Evolutionary conservation across 2,329 filamentous ascomycete genomes (phyloP).

Genomic region (Pseudogymnoascus sp.): DNA sequence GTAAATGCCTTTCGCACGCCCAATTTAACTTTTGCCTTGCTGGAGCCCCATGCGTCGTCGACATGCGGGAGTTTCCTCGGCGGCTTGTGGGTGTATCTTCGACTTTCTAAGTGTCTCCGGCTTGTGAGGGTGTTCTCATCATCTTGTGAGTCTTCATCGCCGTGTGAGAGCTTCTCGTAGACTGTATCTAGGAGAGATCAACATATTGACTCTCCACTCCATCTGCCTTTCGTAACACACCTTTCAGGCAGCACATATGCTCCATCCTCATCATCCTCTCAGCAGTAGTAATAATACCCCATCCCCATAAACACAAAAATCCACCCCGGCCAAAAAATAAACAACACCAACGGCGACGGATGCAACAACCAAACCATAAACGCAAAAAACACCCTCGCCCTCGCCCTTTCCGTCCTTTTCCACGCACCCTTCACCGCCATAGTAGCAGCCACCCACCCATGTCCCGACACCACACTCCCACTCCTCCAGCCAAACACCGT

Average conservation of each 20-base stretch:
- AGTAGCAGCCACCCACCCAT: background rate
- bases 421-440: background rate
- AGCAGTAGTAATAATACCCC: slow-evolving; percentile 1
- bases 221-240: background rate
- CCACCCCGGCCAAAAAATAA: slow-evolving; percentile 14
- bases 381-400: slow-evolving; percentile 11
- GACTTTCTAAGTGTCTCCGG: background rate
- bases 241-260: background rate
- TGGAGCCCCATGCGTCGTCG: background rate
- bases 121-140: background rate
- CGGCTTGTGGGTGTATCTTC: background rate
- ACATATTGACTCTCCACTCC: background rate
- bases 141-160: background rate
- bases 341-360: slow-evolving; percentile 9
- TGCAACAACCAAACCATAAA: slow-evolving; percentile 14
- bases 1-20: background rate
- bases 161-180: background rate
- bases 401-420: slow-evolving; percentile 10
- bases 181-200: background rate
- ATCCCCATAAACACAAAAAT: slow-evolving; percentile 4
- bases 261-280: background rate
- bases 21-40: no score
- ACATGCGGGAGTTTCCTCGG: background rate
- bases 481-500: background rate
- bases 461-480: background rate